phyloP scores from a whole-genome alignment of 2,329 filamentous ascomycete species.

The Penicillium sp. region DNA sequence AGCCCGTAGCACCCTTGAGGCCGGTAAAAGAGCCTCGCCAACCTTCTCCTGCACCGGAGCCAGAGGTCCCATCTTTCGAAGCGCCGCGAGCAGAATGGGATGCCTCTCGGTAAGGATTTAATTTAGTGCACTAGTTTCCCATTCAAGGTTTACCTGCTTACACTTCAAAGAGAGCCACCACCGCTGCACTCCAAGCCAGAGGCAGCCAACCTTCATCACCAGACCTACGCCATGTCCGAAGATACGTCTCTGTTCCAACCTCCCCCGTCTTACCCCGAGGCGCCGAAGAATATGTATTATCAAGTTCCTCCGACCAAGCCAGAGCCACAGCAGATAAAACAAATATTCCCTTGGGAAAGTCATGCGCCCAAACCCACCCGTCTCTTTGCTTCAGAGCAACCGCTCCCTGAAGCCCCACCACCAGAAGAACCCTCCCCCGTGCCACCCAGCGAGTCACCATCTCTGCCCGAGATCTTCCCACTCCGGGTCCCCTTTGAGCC shows the following conservation, averaged over 20 bases:
- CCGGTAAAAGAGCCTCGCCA: constrained; percentile 46
- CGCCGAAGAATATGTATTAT: constrained; percentile 87
- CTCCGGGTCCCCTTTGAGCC: constrained; percentile 19
- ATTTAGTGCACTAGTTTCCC: background rate
- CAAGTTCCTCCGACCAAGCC: constrained; percentile 67
- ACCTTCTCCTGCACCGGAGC: constrained; percentile 29
- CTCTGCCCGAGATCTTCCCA: constrained; percentile 8
- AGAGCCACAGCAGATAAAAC: constrained; percentile 61
- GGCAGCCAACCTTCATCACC: constrained; percentile 77
- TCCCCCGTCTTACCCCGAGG: constrained; percentile 76
- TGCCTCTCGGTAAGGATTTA: constrained; percentile 57
- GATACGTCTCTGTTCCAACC: constrained; percentile 76
- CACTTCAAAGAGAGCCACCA: constrained; percentile 58
- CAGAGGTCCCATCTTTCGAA: constrained; percentile 53
- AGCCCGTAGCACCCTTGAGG: constrained; percentile 48
- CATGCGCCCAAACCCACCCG: constrained; percentile 63
- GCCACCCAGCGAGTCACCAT: background rate
- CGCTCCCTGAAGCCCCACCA: constrained; percentile 14
- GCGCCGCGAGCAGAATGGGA: constrained; percentile 66
- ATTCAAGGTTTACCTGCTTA: constrained; percentile 25
- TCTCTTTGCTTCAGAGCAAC: constrained; percentile 47
- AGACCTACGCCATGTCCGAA: constrained; percentile 81
- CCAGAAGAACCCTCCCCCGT: constrained; percentile 13
- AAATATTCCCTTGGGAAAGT: constrained; percentile 91
- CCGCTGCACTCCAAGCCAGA: constrained; percentile 75